phyloP scores from a whole-genome alignment of 2,329 filamentous ascomycete species.

The Beauveria brongniartii region DNA sequence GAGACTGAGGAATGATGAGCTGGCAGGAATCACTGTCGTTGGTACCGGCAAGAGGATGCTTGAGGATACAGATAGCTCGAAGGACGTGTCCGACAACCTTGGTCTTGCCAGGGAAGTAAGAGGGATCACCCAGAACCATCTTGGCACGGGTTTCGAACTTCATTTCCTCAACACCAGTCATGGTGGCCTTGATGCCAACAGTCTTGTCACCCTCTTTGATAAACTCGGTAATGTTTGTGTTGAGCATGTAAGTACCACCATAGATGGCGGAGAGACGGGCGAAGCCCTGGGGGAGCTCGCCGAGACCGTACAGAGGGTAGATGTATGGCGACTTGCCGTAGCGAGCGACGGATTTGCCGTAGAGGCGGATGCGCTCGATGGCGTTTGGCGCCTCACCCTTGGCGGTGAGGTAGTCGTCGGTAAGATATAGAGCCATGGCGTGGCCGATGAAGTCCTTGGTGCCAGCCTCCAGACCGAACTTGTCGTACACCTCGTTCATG shows the following conservation, averaged over 20 bases:
- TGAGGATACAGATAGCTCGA: slow-evolving; percentile 94
- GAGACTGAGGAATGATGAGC: slow-evolving; percentile 95
- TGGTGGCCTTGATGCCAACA: slow-evolving; percentile 94
- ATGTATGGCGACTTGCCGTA: slow-evolving; percentile 99
- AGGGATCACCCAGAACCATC: slow-evolving; percentile 92
- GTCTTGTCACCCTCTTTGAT: slow-evolving; percentile 78
- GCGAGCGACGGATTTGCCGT: slow-evolving; percentile 93
- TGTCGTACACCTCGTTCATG: slow-evolving; percentile 99
- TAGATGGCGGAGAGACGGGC: slow-evolving; percentile 97
- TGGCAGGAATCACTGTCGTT: slow-evolving; percentile 84
- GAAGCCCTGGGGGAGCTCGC: slow-evolving; percentile 95
- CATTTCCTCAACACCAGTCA: slow-evolving; percentile 85
- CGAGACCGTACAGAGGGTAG: slow-evolving; percentile 95
- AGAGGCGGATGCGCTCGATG: slow-evolving; percentile 86
- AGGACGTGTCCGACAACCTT: slow-evolving; percentile 83
- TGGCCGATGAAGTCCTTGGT: slow-evolving; percentile 97
- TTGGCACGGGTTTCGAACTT: slow-evolving; percentile 94
- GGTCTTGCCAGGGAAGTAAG: slow-evolving; percentile 89
- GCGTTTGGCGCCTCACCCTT: slow-evolving; percentile 71
- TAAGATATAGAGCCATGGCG: slow-evolving; percentile 93
- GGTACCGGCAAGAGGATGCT: slow-evolving; percentile 87
- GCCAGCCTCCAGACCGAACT: slow-evolving; percentile 81
- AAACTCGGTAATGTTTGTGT: slow-evolving; percentile 87
- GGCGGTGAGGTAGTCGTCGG: slow-evolving; percentile 75
- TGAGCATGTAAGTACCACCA: slow-evolving; percentile 98